Evolutionary conservation across 2,329 filamentous ascomycete genomes (phyloP).

Genomic region (Diplodia corticola): DNA sequence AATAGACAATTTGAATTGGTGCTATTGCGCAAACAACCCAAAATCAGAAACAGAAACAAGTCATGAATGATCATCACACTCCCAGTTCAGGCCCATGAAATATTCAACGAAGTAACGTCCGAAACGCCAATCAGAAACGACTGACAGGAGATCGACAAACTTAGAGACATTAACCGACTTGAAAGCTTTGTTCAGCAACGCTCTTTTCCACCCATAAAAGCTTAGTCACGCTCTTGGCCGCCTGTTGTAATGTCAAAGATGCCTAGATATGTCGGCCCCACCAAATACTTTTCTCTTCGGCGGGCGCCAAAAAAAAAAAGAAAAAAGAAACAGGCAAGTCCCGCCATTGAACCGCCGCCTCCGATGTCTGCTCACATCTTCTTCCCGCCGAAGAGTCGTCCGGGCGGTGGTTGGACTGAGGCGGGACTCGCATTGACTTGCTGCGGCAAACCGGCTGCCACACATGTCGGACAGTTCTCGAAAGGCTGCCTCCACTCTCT

Average conservation of each 20-base stretch:
- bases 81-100: background rate
- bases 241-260: background rate
- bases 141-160: background rate
- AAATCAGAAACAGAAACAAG: background rate
- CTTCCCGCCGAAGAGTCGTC: background rate
- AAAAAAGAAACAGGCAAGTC: background rate
- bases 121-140: background rate
- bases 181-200: background rate
- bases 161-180: background rate
- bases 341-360: background rate
- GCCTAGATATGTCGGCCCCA: background rate
- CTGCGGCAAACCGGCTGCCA: conserved; percentile 29
- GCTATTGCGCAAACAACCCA: background rate
- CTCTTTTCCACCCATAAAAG: conserved; percentile 7
- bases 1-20: background rate
- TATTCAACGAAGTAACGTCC: background rate
- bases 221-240: background rate
- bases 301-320: background rate
- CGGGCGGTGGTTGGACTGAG: background rate
- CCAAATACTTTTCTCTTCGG: background rate
- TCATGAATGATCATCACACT: background rate
- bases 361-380: conserved; percentile 1
- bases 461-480: conserved; percentile 55
- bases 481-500: conserved; percentile 60
- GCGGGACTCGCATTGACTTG: background rate